Base-by-base conservation (phyloP, 2,329 filamentous ascomycete genomes). In the Paracamarosporium sp. region DNA sequence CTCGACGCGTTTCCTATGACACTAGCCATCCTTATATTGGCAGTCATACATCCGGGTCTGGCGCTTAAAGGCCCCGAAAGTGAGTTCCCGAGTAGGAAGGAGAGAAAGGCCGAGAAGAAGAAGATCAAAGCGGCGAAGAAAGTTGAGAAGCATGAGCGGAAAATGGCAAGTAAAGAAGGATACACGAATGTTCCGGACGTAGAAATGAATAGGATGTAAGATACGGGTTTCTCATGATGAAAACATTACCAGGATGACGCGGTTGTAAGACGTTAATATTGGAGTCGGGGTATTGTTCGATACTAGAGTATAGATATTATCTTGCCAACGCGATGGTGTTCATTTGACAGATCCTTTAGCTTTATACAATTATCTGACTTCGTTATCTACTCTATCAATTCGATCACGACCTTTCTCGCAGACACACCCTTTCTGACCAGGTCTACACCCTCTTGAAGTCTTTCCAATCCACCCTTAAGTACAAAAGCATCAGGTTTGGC, bases 1-100 rank as follows among this genome's bases (percentile, higher is more conserved):
- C 80, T 79, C 53, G 85, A 88, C 66, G 83, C 83, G 0, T 69
- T 83, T 1, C 85, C 86, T 1, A 88, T 88, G 82, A 73, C 83
- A 36, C 45, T 87, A 13, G 70, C 69, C 0, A 50, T 69, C 2
- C 25, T 67, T 0, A 38, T 73, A 2, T 55, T 74, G 1, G 62
- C 63, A 1, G 38, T 65, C 3, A 50, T 73, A 1, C 70, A 75
- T 55, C 68, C 70, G 5, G 67, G 70, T 3, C 40, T 62, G 17
- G 59, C 65, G 0, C 55, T 74, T 8, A 61, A 63, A 38, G 70
- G 69, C 0, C 52, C 64, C 3, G 65, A 67, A 5, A 67, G 60
- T 22, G 69, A 73, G 30, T 72, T 73, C 8, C 66, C 64, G 17
- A 64, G 59, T 5, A 51, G 66, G 9, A 73, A 68, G 50, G 62